Base-by-base conservation (phyloP, 2,329 filamentous ascomycete species). In the Ascochyta clinopodiicola region DNA sequence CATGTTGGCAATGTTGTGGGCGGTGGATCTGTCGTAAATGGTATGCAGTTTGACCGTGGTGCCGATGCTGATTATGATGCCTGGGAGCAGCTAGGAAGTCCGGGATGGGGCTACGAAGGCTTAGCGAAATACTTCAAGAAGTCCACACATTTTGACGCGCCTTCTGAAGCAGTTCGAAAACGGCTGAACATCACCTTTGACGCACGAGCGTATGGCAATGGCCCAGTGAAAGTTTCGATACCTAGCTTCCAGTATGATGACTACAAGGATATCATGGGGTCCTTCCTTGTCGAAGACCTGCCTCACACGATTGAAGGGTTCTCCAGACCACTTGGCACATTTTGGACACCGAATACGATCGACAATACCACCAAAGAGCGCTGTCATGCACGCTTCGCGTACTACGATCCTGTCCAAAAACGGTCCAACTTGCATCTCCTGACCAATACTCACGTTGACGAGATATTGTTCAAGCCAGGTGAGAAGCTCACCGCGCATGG, bases 31-130 rank as follows among this genome's bases (percentile, higher is more conserved):
- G 63, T 66, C 1, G 61, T 74, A 44, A 76, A 76, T 57, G 69
- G 69, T 1, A 70, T 76, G 68, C 60, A 67, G 24, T 74, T 69
- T 50, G 69, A 71, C 38, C 59, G 73, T 8, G 73, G 66, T 19
- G 57, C 62, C 9, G 59, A 62, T 22, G 68, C 54, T 8, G 72
- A 74, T 43, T 75, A 75, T 55, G 80, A 87, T 67, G 78, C 78
- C 4, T 87, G 84, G 84, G 79, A 79, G 43, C 69, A 77, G 32
- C 66, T 87, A 8, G 84, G 84, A 1, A 87, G 86, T 60, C 49
- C 68, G 1, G 84, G 83, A 0, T 88, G 85, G 85, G 77, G 78
- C 1, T 87, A 81, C 80, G 72, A 82, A 40, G 75, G 75, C 12
- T 57, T 82, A 8, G 49, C 70, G 15, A 70, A 68, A 9, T 76